Conservation (phyloP, 371 early-diverging fungal genomes). For the Rhizopus stolonifer region DNA sequence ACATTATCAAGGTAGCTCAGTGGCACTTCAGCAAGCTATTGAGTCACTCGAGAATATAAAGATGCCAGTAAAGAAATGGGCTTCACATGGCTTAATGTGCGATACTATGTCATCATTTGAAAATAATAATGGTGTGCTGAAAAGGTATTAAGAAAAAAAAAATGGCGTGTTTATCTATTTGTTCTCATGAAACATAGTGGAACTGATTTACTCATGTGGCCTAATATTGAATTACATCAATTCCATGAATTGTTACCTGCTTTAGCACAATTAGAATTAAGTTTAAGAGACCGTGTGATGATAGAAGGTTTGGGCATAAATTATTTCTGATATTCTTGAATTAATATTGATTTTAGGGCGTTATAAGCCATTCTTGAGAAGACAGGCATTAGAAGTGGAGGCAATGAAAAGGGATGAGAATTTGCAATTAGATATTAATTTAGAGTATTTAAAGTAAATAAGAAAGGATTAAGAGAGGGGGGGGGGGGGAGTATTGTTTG, state of each 20-base stretch:
- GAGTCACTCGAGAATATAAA: conserved; percentile 36
- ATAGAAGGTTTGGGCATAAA: conserved; percentile 47
- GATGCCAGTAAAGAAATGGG: conserved; percentile 57
- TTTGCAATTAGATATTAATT: conserved; percentile 58
- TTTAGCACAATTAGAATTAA: conserved; percentile 42
- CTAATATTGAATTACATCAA: conserved; percentile 41
- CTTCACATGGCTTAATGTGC: conserved; percentile 38
- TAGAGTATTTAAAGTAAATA: conserved; percentile 65
- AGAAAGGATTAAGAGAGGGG: neutral
- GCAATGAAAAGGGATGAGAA: conserved; percentile 71
- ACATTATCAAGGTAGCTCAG: conserved; percentile 32
- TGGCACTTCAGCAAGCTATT: conserved; percentile 40
- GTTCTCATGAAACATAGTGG: no score
- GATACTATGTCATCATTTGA: neutral
- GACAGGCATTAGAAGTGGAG: conserved; percentile 62
- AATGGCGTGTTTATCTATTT: no score
- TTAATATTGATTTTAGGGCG: conserved; percentile 39
- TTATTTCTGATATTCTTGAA: neutral
- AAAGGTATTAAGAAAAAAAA: conserved; percentile 20
- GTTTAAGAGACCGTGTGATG: conserved; percentile 45
- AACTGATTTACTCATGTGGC: conserved; percentile 54
- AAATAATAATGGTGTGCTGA: conserved; percentile 25
- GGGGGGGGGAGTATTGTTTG: no score
- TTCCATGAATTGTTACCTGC: conserved; percentile 50
- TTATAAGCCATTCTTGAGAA: conserved; percentile 70